Base-by-base conservation (phyloP, 75 land plant genomes). In the Picea sitchensis region DNA sequence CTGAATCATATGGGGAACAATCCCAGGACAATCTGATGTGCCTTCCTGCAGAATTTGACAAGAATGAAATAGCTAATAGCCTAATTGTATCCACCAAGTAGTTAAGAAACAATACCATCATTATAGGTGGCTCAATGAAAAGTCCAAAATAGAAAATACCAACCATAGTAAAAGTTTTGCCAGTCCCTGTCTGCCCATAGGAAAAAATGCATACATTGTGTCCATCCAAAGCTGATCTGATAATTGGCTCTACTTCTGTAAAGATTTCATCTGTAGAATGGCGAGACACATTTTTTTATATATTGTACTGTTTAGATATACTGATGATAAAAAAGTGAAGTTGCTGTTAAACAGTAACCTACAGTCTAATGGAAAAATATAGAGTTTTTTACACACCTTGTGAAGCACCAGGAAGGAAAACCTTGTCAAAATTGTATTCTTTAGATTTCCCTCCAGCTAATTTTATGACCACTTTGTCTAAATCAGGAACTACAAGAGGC, bases 121-220 rank as follows among this genome's bases (percentile, higher is more conserved):
- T 47, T 20, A 59, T 26, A 77, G 73, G 9, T 21, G 26, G 36
- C 41, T 36, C 58, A 26, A n/a, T 17, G 30, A 34, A 6, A 79
- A 34, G 20, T 23, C 5, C 38, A 17, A 54, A 14, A 14, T 20
- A 72, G 5, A 73, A 17, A 51, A 78, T 63, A 18, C 80, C 82
- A 32, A 94, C 97, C 95, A 94, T 92, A 15, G 95, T 94, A 74
- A 88, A 94, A 15, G 91, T 92, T 79, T 94, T 94, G 58, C 97
- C 97, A 56, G 95, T 85, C 47, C 97, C 95, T 15, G 97, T 94
- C 61, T 94, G 97, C 8, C 97, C 97, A 85, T 91, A 94, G 14
- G 97, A 91, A 81, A 92, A 92, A 47, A 94, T 87, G 83, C 93
- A 94, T 14, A 87, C 91, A 81, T 92, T 94, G 82, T 87, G 87